Percentiles rank a stretch among this genome's conserved stretches.
These are phyloP conservation scores for Candida manassasensis DNA, from an alignment of 805 yeast species.

Conservation along the genomic window DNA sequence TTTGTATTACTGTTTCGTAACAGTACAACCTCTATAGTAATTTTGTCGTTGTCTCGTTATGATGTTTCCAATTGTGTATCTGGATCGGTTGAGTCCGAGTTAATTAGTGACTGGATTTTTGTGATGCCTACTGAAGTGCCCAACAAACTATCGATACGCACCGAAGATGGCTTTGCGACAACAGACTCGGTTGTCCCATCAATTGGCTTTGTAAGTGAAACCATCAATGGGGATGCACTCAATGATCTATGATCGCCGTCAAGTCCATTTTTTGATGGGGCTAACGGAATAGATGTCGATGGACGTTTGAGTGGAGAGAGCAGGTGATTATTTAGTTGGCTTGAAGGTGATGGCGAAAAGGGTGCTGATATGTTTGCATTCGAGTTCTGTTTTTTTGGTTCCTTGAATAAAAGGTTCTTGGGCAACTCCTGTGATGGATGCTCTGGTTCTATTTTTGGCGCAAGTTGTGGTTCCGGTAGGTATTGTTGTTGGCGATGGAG, in stretches of 20 bases:
- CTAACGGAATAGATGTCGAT: slow-evolving; percentile 1
- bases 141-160: not conserved
- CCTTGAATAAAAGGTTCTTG: not conserved
- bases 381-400: not conserved
- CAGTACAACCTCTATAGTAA: no score
- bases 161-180: not conserved
- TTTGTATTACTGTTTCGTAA: no score
- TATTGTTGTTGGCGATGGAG: not conserved
- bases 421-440: no score
- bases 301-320: not conserved
- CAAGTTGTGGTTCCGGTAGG: no score
- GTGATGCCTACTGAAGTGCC: not conserved
- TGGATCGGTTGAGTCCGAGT: not conserved
- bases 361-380: not conserved
- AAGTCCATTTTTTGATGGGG: not conserved
- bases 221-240: slow-evolving; percentile 16
- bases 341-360: not conserved
- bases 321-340: not conserved
- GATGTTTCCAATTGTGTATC: no score
- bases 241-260: slow-evolving; percentile 10
- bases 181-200: not conserved
- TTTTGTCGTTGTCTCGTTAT: no score
- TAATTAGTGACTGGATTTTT: not conserved
- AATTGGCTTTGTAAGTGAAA: slow-evolving; percentile 1
- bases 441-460: no score